phyloP scores from a whole-genome alignment of 176 grass and related monocot species.

The Hsuehochloa calcarea region DNA sequence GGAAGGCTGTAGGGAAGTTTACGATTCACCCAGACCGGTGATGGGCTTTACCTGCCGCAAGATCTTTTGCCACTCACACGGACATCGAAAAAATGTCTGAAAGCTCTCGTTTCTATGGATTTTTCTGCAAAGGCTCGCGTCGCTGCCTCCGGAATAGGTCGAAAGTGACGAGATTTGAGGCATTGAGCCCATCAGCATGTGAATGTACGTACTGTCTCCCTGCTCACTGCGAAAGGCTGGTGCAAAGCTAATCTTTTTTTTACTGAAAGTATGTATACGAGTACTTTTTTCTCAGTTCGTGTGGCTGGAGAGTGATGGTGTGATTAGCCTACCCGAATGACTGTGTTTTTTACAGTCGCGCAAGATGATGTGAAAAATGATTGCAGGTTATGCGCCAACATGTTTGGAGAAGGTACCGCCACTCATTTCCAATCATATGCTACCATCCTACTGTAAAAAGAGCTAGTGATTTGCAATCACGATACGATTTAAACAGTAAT shows the following conservation, averaged over 20 bases:
- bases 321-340: neutral
- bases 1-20: neutral
- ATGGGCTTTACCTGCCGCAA: slow-evolving; percentile 1
- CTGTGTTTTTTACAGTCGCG: neutral
- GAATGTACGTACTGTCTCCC: slow-evolving; percentile 22
- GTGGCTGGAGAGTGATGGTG: neutral
- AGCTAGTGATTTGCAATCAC: neutral
- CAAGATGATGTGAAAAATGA: slow-evolving; percentile 19
- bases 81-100: slow-evolving; percentile 22
- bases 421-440: slow-evolving; percentile 20
- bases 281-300: neutral
- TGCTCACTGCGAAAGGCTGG: neutral
- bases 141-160: neutral
- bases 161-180: slow-evolving; percentile 39
- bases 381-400: neutral
- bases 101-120: neutral
- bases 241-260: slow-evolving; percentile 31
- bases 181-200: slow-evolving; percentile 20
- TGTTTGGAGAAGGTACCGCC: neutral
- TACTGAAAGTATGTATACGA: neutral
- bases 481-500: neutral
- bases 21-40: neutral
- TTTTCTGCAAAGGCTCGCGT: neutral
- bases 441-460: neutral
- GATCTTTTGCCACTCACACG: neutral